Evolutionary conservation across 495 filamentous ascomycete species (phyloP).

Genomic region (Lasiosphaeria hispida): DNA sequence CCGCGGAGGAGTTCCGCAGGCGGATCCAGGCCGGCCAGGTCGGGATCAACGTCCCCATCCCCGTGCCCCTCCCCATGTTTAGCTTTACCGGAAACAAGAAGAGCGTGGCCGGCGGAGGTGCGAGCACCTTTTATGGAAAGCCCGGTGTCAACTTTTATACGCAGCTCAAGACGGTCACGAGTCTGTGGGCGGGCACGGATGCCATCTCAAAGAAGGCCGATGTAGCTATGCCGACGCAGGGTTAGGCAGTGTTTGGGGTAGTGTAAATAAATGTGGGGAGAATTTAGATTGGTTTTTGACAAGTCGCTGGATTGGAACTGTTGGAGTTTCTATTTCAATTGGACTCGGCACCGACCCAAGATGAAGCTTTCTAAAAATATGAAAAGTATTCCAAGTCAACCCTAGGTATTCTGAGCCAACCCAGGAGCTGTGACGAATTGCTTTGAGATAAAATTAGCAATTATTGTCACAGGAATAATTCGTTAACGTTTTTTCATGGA

Average conservation of each 20-base stretch:
- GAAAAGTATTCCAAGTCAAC: no score
- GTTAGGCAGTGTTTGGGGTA: conserved; percentile 1
- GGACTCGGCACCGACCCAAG: no score
- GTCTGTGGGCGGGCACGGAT: conserved; percentile 83
- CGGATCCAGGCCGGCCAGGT: conserved; percentile 76
- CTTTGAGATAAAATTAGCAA: no score
- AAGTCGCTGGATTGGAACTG: neutral
- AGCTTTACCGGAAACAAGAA: conserved; percentile 98
- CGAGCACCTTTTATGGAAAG: conserved; percentile 93
- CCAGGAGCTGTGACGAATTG: no score
- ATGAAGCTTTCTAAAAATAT: no score
- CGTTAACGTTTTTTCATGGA: no score
- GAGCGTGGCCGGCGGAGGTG: conserved; percentile 88
- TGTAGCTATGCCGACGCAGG: conserved; percentile 92
- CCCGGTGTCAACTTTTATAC: conserved; percentile 93
- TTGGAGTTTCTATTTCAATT: no score
- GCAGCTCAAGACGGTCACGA: conserved; percentile 95
- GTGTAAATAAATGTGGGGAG: no score
- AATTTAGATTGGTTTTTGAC: no score
- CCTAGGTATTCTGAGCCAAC: no score
- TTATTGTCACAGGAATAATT: no score
- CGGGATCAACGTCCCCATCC: conserved; percentile 79
- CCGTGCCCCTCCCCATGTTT: conserved; percentile 92
- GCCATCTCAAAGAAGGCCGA: conserved; percentile 75
- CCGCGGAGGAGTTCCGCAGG: conserved; percentile 58